Evolutionary conservation across 1,284 basidiomycete species (phyloP), one percentile per base, ranked within the genome.

Genomic region (Malassezia nana): DNA sequence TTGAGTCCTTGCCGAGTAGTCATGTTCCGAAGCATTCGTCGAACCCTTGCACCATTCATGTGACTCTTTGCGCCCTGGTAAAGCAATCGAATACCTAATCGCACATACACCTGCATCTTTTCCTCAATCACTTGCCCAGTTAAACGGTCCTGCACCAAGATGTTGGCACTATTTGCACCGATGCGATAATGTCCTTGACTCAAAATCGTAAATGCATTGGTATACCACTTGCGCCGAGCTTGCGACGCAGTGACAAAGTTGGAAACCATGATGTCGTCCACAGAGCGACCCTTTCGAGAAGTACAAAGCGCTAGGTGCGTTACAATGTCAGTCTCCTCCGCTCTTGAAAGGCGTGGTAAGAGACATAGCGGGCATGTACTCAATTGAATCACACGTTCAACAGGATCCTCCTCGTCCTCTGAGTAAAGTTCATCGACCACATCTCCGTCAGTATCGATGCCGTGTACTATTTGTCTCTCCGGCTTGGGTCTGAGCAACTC

Each of bases 201-300:
- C 45, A 92, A 82, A 76, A 89, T 89, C 35, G 58, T 80, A 58
- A 94, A 79, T 38, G 94, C 81, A 77, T 87, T 90, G 54, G 87
- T 89, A 67, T 91, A 86, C 84, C 89, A 94, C 76, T 98, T 98
- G 67, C 92, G 80, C 77, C 95, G 91, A 49, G 94, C 92, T 77
- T 98, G 92, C 61, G 81, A 84, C 13, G 87, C 86, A 0, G 92
- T 98, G 1, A 96, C 91, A 65, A 89, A 98, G 69, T 90, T 92
- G n/a, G 85, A 84, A 15, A 91, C 89, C 9, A 65, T 56, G 28
- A 75, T 59, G 24, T 59, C 58, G 68, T 94, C 85, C 24, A 96
- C 85, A 52, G 85, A 81, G 29, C 81, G 82, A 89, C 90, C 95
- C 74, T 96, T 91, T 55, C 85, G 89, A 7, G 90, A 72, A 1